These are phyloP conservation scores for Quercus robur DNA, from an alignment of 306 rosid genomes.

Conservation along the genomic window DNA sequence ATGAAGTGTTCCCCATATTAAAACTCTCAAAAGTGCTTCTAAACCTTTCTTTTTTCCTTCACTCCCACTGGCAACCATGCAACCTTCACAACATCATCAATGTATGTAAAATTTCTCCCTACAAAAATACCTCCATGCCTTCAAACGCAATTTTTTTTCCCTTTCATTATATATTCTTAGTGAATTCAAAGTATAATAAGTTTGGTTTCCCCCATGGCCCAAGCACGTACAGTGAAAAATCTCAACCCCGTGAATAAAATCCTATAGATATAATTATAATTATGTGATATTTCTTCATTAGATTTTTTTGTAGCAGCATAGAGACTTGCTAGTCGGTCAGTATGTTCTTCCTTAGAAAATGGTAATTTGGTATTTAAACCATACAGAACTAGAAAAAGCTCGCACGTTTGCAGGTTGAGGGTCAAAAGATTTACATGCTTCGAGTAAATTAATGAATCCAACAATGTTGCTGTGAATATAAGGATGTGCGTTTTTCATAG, in stretches of 20 bases:
- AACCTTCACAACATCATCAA: slow-evolving; percentile 37
- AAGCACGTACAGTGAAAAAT: slow-evolving; percentile 30
- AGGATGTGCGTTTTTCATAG: slow-evolving; percentile 33
- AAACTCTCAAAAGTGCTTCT: slow-evolving; percentile 24
- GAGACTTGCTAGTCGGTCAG: slow-evolving; percentile 33
- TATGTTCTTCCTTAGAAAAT: slow-evolving; percentile 34
- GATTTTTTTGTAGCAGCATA: slow-evolving; percentile 43
- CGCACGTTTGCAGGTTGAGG: slow-evolving; percentile 35
- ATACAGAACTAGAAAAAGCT: slow-evolving; percentile 42
- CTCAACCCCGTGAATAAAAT: slow-evolving; percentile 35
- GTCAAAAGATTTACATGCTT: slow-evolving; percentile 24
- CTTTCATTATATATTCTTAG: slow-evolving; percentile 23
- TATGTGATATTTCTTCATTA: slow-evolving; percentile 40
- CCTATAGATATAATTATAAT: slow-evolving; percentile 31
- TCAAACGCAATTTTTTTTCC: slow-evolving; percentile 16
- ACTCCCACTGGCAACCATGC: slow-evolving; percentile 35
- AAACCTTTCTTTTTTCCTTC: slow-evolving; percentile 24
- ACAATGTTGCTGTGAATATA: slow-evolving; percentile 39
- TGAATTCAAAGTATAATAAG: slow-evolving; percentile 39
- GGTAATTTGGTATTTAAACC: slow-evolving; percentile 37
- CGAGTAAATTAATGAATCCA: slow-evolving; percentile 27
- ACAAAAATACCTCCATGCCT: slow-evolving; percentile 19
- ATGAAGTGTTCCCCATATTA: slow-evolving; percentile 33
- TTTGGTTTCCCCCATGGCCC: slow-evolving; percentile 48
- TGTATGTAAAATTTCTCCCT: slow-evolving; percentile 41